phyloP scores from a whole-genome alignment of 495 filamentous ascomycete species.

The Cenococcum geophilum region DNA sequence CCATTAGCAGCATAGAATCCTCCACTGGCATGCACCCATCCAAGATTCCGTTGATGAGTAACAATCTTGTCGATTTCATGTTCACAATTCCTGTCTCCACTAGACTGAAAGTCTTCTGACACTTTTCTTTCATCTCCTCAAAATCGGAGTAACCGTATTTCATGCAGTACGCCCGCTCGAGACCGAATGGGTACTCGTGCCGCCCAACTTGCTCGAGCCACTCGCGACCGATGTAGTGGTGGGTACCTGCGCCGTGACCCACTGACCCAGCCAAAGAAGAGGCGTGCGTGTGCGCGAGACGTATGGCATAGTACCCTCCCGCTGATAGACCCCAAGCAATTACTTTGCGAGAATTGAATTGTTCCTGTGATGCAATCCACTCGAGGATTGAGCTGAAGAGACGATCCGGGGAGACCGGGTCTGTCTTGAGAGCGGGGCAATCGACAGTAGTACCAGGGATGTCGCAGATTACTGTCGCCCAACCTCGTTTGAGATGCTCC shows the following conservation, averaged over 20 bases:
- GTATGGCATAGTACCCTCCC: conserved; percentile 70
- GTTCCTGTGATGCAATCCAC: conserved; percentile 52
- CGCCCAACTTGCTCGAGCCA: conserved; percentile 61
- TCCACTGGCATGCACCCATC: conserved; percentile 67
- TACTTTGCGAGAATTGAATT: conserved; percentile 56
- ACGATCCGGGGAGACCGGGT: conserved; percentile 48
- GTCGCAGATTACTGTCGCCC: conserved; percentile 61
- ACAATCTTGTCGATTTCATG: conserved; percentile 52
- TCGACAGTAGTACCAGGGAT: conserved; percentile 69
- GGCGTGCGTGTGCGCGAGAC: conserved; percentile 63
- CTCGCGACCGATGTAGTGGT: conserved; percentile 58
- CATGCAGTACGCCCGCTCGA: conserved; percentile 16
- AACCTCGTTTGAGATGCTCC: conserved; percentile 57
- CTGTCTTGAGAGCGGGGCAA: conserved; percentile 57
- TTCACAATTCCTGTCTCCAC: conserved; percentile 28
- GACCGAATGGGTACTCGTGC: conserved; percentile 69
- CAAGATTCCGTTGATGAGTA: conserved; percentile 51
- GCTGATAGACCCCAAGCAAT: conserved; percentile 66
- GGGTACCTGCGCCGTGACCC: conserved; percentile 65
- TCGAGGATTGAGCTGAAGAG: conserved; percentile 59
- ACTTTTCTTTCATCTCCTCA: conserved; percentile 53
- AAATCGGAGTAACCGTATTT: conserved; percentile 61
- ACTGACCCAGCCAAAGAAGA: conserved; percentile 50
- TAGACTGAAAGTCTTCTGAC: conserved; percentile 62
- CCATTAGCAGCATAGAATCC: conserved; percentile 62